Conservation (phyloP, 1,139 yeast species). For the Debaryomyces psychrophilus region DNA sequence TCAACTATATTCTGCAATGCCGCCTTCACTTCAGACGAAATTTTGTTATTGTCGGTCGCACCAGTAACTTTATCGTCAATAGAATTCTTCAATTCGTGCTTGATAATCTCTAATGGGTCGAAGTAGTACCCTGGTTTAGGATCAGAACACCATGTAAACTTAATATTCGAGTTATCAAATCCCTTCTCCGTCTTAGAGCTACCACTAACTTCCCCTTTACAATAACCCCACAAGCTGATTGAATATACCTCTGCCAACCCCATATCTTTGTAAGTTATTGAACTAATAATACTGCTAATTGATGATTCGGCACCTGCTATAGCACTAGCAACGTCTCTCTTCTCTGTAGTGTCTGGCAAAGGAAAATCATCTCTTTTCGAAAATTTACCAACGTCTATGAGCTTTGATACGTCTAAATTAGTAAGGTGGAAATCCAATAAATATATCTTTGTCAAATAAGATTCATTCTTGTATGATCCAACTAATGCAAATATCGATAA, state of each 20-base stretch:
- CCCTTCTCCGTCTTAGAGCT: slow-evolving; percentile 20
- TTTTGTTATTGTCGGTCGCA: slow-evolving; percentile 18
- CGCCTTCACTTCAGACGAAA: slow-evolving; percentile 17
- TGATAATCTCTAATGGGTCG: slow-evolving; percentile 55
- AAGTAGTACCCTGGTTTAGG: slow-evolving; percentile 53
- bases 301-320: neutral
- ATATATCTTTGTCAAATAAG: slow-evolving; percentile 41
- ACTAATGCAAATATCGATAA: slow-evolving; percentile 43
- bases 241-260: slow-evolving; percentile 67
- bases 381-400: slow-evolving; percentile 25
- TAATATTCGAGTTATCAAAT: slow-evolving; percentile 39
- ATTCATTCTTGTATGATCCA: slow-evolving; percentile 44
- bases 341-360: neutral
- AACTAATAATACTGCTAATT: slow-evolving; percentile 14
- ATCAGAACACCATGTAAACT: slow-evolving; percentile 58
- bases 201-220: slow-evolving; percentile 51
- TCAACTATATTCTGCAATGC: slow-evolving; percentile 35
- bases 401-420: slow-evolving; percentile 33
- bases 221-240: slow-evolving; percentile 74
- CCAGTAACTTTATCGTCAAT: slow-evolving; percentile 33
- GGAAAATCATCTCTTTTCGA: slow-evolving; percentile 13
- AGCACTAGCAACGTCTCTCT: slow-evolving; percentile 5
- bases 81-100: slow-evolving; percentile 40
- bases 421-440: slow-evolving; percentile 42
- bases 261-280: slow-evolving; percentile 29